phyloP scores from a whole-genome alignment of 1,284 basidiomycete species.

The Ganoderma lucidum region DNA sequence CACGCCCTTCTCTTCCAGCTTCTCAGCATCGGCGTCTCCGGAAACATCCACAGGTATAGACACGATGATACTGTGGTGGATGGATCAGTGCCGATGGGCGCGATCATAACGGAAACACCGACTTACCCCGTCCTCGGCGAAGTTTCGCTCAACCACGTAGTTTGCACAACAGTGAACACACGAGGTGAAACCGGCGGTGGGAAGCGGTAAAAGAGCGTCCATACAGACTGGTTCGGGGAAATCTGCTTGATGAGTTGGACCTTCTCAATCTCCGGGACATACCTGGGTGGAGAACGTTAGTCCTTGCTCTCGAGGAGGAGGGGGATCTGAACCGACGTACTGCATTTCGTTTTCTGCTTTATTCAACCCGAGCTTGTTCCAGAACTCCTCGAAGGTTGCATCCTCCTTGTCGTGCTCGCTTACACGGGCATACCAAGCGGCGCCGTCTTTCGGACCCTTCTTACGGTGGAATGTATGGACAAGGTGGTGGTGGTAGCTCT shows the following conservation, averaged over 20 bases:
- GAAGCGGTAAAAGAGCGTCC: slow-evolving; percentile 79
- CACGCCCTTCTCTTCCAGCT: slow-evolving; percentile 70
- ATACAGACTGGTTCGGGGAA: slow-evolving; percentile 69
- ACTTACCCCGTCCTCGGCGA: slow-evolving; percentile 64
- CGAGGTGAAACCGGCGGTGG: slow-evolving; percentile 73
- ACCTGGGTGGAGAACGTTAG: slow-evolving; percentile 51
- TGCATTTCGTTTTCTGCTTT: slow-evolving; percentile 75
- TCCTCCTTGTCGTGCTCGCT: slow-evolving; percentile 72
- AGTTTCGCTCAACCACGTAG: slow-evolving; percentile 56
- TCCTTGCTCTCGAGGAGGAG: background rate
- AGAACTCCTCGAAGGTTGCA: slow-evolving; percentile 75
- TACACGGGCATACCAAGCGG: slow-evolving; percentile 71
- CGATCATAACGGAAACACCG: background rate
- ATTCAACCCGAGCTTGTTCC: slow-evolving; percentile 69
- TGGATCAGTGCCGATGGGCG: background rate
- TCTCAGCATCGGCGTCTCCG: slow-evolving; percentile 60
- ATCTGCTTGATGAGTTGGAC: slow-evolving; percentile 67
- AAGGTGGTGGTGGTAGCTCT: slow-evolving; percentile 57
- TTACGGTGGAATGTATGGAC: slow-evolving; percentile 63
- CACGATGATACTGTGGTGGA: slow-evolving; percentile 61
- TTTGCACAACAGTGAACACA: slow-evolving; percentile 78
- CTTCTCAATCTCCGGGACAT: slow-evolving; percentile 69
- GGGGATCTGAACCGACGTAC: slow-evolving; percentile 48
- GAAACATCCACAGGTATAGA: slow-evolving; percentile 76
- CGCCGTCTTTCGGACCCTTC: slow-evolving; percentile 61